These are phyloP conservation scores for Misopates orontium DNA, from an alignment of 257 asterid species.

Conservation along the genomic window DNA sequence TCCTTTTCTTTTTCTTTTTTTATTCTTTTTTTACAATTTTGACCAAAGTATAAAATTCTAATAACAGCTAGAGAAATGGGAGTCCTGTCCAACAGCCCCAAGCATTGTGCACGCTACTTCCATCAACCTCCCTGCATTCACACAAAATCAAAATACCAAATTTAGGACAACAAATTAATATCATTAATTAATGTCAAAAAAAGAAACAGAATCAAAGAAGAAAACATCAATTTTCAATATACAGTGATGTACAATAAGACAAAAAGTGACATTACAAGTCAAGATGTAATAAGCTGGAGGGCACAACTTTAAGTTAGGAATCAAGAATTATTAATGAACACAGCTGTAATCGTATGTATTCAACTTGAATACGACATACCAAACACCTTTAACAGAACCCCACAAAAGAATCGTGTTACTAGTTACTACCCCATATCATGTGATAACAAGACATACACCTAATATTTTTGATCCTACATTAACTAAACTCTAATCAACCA, in stretches of 20 bases:
- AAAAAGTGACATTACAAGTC: constrained; percentile 28
- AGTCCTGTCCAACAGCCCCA: constrained; percentile 66
- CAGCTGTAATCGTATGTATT: constrained; percentile 35
- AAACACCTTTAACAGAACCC: constrained; percentile 24
- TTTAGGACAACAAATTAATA: not conserved
- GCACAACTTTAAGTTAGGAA: constrained; percentile 32
- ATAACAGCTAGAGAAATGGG: constrained; percentile 67
- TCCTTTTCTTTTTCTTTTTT: constrained; percentile 23
- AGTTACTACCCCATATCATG: constrained; percentile 12
- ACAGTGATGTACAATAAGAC: too few species aligned
- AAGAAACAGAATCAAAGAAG: constrained; percentile 6
- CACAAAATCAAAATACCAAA: not conserved
- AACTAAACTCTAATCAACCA: not conserved
- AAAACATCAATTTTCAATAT: too few species aligned
- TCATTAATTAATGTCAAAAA: not conserved
- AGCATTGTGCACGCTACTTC: constrained; percentile 78
- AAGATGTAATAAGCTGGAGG: constrained; percentile 56
- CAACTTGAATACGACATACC: constrained; percentile 22
- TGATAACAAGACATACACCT: constrained; percentile 35
- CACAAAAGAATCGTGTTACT: too few species aligned
- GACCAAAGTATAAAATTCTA: constrained; percentile 37
- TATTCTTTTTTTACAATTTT: constrained; percentile 16
- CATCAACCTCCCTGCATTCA: constrained; percentile 73
- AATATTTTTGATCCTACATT: constrained; percentile 12
- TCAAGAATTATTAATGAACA: constrained; percentile 38